Percentiles rank a stretch among this genome's conserved stretches.
Conservation (phyloP, 164 flowering plant species). For the Umbellularia californica region DNA sequence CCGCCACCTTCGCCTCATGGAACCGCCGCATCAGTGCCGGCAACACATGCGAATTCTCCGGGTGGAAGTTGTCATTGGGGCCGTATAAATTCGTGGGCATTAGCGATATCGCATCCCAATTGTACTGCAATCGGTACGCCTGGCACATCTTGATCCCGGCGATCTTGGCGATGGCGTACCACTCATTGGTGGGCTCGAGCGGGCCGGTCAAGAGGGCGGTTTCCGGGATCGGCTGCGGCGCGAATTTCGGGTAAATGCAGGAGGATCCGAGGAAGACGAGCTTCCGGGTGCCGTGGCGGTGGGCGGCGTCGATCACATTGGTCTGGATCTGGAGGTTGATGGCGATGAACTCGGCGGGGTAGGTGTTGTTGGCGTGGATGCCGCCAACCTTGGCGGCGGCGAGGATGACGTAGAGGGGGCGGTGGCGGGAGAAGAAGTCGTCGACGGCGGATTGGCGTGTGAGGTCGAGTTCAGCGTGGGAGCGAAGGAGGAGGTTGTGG, state of each 20-base stretch:
- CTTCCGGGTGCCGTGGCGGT: slow-evolving; percentile 53
- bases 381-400: slow-evolving; percentile 98
- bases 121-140: slow-evolving; percentile 62
- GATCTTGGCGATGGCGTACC: slow-evolving; percentile 91
- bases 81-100: slow-evolving; percentile 93
- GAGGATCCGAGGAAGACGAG: slow-evolving; percentile 83
- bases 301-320: slow-evolving; percentile 73
- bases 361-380: slow-evolving; percentile 90
- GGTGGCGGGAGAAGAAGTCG: slow-evolving; percentile 60
- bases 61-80: slow-evolving; percentile 86
- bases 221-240: slow-evolving; percentile 87
- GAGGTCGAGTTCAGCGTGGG: slow-evolving; percentile 82
- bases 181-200: slow-evolving; percentile 88
- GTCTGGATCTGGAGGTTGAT: slow-evolving; percentile 88
- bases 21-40: slow-evolving; percentile 89
- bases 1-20: slow-evolving; percentile 71
- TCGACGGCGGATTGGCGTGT: slow-evolving; percentile 77
- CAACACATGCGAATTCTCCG: slow-evolving; percentile 87
- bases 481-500: slow-evolving; percentile 58
- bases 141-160: slow-evolving; percentile 94
- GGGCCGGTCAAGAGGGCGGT: slow-evolving; percentile 72
- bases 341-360: slow-evolving; percentile 86
- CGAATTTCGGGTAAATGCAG: slow-evolving; percentile 89
- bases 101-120: slow-evolving; percentile 70
- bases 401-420: slow-evolving; percentile 67